Conservation (phyloP, 306 rosid species). For the Cucurbita argyrosperma region DNA sequence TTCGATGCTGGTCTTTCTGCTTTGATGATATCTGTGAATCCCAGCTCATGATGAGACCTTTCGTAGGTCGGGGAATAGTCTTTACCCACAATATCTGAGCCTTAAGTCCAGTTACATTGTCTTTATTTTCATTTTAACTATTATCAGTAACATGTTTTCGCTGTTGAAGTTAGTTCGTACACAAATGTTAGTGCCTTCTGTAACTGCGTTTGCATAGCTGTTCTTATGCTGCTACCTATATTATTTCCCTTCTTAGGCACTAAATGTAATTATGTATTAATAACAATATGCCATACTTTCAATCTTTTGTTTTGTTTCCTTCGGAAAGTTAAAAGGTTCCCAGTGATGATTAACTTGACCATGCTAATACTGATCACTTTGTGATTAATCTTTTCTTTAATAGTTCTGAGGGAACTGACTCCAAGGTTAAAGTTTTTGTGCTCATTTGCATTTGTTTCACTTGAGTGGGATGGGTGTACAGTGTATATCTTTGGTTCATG, state of each 20-base stretch:
- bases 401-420: slow-evolving; percentile 34
- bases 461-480: background rate
- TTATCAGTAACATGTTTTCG: background rate
- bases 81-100: slow-evolving; percentile 27
- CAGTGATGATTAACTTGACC: slow-evolving; percentile 19
- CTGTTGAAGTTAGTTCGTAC: background rate
- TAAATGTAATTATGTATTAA: background rate
- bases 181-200: background rate
- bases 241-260: background rate
- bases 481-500: background rate
- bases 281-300: background rate
- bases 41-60: slow-evolving; percentile 43
- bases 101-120: too few species aligned
- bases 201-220: background rate
- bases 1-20: background rate
- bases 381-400: slow-evolving; percentile 16
- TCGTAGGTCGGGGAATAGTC: slow-evolving; percentile 27
- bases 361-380: slow-evolving; percentile 49
- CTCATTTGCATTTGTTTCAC: background rate
- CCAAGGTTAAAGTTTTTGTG: background rate
- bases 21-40: slow-evolving; percentile 30
- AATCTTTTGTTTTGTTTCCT: background rate
- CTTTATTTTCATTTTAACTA: too few species aligned
- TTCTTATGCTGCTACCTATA: background rate
- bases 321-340: background rate